Conservation (phyloP, 257 asterid species). For the Solanum clarkiae region DNA sequence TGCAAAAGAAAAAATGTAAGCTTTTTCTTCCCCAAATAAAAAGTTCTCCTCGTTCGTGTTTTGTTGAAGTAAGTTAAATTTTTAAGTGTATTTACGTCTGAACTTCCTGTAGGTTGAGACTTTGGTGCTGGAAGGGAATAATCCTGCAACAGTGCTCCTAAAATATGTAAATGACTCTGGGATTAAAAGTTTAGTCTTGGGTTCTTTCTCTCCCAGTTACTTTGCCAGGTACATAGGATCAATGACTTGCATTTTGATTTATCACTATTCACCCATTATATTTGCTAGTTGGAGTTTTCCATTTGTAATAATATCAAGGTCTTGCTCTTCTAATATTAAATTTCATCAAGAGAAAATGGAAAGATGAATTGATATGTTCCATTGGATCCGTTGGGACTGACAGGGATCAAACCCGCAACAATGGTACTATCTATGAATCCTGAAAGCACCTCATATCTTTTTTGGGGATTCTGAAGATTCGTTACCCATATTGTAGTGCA, state of each 20-base stretch:
- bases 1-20: conserved; percentile 34
- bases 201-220: conserved; percentile 48
- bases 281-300: neutral
- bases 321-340: neutral
- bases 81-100: neutral
- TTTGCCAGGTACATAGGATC: conserved; percentile 37
- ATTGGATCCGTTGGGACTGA: no score
- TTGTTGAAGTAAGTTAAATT: conserved; percentile 1
- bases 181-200: conserved; percentile 49
- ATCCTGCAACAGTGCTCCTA: conserved; percentile 55
- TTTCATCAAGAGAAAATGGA: neutral
- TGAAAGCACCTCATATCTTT: no score
- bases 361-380: no score
- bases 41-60: neutral
- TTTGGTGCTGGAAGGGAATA: conserved; percentile 67
- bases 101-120: conserved; percentile 39
- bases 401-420: no score
- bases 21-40: neutral
- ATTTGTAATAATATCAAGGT: neutral
- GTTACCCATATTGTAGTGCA: neutral
- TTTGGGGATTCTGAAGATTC: no score
- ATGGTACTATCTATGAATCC: no score
- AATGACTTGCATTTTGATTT: neutral
- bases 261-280: neutral
- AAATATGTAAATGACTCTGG: conserved; percentile 45